phyloP scores from a whole-genome alignment of 805 yeast genomes.

The Brettanomyces sp. region DNA sequence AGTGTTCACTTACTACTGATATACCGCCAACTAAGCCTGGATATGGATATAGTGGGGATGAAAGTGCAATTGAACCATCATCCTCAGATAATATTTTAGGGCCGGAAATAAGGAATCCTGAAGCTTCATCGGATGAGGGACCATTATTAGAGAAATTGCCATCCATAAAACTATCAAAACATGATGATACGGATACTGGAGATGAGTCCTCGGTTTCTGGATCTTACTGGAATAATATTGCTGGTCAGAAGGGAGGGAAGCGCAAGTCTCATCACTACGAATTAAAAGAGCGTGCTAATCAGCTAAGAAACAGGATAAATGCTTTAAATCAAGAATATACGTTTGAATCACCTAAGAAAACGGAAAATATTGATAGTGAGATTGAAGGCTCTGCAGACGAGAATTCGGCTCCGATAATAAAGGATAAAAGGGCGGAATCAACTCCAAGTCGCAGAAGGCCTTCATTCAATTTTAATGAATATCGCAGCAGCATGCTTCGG shows the following conservation, averaged over 20 bases:
- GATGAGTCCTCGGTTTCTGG: slow-evolving; percentile 2
- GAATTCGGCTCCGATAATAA: background rate
- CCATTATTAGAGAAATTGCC: background rate
- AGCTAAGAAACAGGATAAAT: background rate
- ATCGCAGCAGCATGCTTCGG: slow-evolving; percentile 15
- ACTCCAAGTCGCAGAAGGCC: background rate
- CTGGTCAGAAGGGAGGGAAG: slow-evolving; percentile 1
- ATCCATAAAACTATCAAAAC: background rate
- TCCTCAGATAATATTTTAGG: background rate
- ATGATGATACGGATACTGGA: background rate
- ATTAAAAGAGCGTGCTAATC: background rate
- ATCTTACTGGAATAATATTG: background rate
- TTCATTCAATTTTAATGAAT: slow-evolving; percentile 20
- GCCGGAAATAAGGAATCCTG: background rate
- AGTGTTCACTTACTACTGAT: slow-evolving; percentile 6
- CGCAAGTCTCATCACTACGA: background rate
- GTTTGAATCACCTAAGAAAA: slow-evolving; percentile 1
- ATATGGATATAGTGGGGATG: background rate
- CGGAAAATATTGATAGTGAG: background rate
- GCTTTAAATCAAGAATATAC: background rate
- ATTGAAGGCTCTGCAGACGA: background rate
- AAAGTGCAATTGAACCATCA: background rate
- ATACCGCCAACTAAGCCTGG: background rate
- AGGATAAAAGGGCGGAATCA: background rate
- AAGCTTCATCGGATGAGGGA: background rate